phyloP scores from a whole-genome alignment of 352 stramenopile species.

The Phytophthora ohioensis region DNA sequence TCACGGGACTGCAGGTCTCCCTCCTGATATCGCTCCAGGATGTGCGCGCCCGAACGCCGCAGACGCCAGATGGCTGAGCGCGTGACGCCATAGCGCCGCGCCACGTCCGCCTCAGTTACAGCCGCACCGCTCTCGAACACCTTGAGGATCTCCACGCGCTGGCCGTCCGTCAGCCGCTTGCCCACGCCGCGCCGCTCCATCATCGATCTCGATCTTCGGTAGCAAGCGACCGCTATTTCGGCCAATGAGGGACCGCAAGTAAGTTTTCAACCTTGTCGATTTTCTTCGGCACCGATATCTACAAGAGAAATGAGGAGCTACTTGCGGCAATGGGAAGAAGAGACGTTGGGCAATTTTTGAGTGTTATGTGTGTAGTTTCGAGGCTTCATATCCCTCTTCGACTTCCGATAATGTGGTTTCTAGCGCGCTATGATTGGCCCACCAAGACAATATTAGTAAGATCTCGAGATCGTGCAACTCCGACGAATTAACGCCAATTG shows the following conservation, averaged over 20 bases:
- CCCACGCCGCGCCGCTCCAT: conserved; percentile 54
- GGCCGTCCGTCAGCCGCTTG: conserved; percentile 56
- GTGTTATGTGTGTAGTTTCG: too few species aligned
- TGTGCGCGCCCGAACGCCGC: conserved; percentile 42
- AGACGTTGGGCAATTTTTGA: too few species aligned
- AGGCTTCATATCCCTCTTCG: too few species aligned
- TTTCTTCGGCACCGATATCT: background rate
- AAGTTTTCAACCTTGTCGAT: background rate
- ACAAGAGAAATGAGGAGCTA: too few species aligned
- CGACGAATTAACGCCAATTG: too few species aligned
- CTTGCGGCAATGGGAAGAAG: too few species aligned
- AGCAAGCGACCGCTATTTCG: too few species aligned
- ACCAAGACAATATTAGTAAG: too few species aligned
- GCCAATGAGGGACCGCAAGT: too few species aligned
- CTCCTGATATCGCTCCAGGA: conserved; percentile 58
- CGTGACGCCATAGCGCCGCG: conserved; percentile 56
- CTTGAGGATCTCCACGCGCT: conserved; percentile 67
- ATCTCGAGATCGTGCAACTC: too few species aligned
- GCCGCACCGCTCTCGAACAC: conserved; percentile 49
- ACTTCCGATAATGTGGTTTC: too few species aligned
- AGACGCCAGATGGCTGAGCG: conserved; percentile 57
- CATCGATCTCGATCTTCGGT: background rate
- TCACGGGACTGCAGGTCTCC: conserved; percentile 51
- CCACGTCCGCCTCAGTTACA: conserved; percentile 52
- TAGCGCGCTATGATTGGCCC: too few species aligned